Evolutionary conservation across 2,329 filamentous ascomycete species (phyloP), one percentile per base, ranked within the genome.

Genomic region (Sarocladium kiliense): DNA sequence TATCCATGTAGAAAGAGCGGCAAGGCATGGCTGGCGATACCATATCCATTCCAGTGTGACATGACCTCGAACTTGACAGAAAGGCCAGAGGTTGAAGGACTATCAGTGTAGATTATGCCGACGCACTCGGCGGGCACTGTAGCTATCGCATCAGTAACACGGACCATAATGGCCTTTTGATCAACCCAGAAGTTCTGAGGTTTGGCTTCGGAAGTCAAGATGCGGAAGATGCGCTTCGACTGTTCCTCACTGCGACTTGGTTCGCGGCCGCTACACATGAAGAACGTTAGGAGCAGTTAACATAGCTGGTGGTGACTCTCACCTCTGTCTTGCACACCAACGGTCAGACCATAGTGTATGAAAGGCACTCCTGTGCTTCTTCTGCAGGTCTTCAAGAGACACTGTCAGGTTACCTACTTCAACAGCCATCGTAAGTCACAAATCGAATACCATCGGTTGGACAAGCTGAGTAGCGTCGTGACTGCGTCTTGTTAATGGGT

Each of bases 31-130:
- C 9, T 47, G 21, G 44, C 44, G 44, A 47, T 47, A 3, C 44
- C 44, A 7, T 27, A 30, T 11, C 25, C 25, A 18, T 47, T 26
- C 44, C 44, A 47, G 21, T 26, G 23, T 11, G 44, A 23, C 44
- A 47, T 16, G n/a, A 47, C 16, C 44, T 47, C 44, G 44, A 47
- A 47, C 44, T 47, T 47, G 23, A 47, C 9, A n/a, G 44, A 27
- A 23, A 47, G 44, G 7, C 44, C 44, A 30, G 44, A 47, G 5
- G n/a, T 47, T 3, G 44, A 47, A 11, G 44, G 44, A n/a, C 25
- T 23, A n/a, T 47, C 44, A 7, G 44, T 47, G 44, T 47, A 47
- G 16, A 47, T 47, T 6, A 47, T 18, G 23, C 44, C 44, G 4
- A 27, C 44, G 25, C 18, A 47, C 44, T 47, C 44, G 16, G 21